phyloP scores from a whole-genome alignment of 2,329 filamentous ascomycete species.

The Niveomyces coronatus region DNA sequence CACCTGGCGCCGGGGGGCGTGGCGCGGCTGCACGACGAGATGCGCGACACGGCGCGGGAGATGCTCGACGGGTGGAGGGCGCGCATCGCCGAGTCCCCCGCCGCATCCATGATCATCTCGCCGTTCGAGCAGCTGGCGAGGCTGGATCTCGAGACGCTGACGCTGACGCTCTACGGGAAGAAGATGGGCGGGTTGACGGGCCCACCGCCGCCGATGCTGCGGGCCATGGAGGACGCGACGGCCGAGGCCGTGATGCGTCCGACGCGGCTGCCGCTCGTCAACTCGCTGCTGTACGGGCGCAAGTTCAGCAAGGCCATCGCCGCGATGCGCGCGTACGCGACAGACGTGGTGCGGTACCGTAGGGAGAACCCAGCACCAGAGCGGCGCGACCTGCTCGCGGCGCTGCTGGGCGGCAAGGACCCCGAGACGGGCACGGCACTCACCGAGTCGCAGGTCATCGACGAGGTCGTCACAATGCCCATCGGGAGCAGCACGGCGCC shows the following conservation, averaged over 20 bases:
- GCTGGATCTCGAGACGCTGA: constrained; percentile 41
- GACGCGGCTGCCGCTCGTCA: constrained; percentile 39
- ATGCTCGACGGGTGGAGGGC: constrained; percentile 39
- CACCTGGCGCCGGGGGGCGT: constrained; percentile 26
- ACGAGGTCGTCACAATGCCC: constrained; percentile 60
- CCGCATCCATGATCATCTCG: constrained; percentile 25
- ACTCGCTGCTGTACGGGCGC: constrained; percentile 38
- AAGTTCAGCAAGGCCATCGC: constrained; percentile 45
- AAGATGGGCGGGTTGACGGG: constrained; percentile 36
- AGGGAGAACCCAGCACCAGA: constrained; percentile 38
- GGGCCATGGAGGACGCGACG: constrained; percentile 44
- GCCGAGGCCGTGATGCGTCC: constrained; percentile 46
- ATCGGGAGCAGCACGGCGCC: constrained; percentile 44
- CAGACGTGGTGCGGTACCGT: constrained; percentile 47
- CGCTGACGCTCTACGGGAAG: constrained; percentile 41
- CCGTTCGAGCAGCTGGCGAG: constrained; percentile 41
- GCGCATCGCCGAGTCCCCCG: constrained; percentile 21
- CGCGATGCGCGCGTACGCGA: constrained; percentile 43
- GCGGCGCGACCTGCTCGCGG: constrained; percentile 50
- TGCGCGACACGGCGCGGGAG: constrained; percentile 38
- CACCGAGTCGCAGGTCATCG: constrained; percentile 49
- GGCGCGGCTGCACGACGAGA: constrained; percentile 31
- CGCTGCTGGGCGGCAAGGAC: constrained; percentile 48
- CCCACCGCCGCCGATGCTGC: constrained; percentile 36
- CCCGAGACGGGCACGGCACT: constrained; percentile 49